Percentiles rank a stretch among this genome's conserved stretches.
Conservation (phyloP, 176 grass and related monocot genomes). For the Pontederia crassipes region DNA sequence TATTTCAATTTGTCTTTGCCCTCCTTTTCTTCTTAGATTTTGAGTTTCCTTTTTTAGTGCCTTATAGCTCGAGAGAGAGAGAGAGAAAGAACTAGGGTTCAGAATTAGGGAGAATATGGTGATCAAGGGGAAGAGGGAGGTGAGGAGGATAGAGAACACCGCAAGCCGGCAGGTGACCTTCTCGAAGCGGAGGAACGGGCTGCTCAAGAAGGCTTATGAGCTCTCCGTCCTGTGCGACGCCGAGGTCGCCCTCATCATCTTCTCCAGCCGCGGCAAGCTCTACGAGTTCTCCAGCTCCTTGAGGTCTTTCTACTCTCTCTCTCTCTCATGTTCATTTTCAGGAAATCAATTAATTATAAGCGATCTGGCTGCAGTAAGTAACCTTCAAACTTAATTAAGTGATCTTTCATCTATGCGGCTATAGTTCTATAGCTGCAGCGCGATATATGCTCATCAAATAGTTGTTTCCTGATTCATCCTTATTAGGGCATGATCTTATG, state of each 20-base stretch:
- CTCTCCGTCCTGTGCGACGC: conserved; percentile 82
- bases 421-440: no score
- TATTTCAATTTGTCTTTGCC: no score
- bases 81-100: background rate
- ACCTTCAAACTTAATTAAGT: no score
- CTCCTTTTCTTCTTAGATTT: no score
- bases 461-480: no score
- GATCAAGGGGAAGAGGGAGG: conserved; percentile 55
- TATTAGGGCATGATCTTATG: no score
- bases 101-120: background rate
- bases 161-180: conserved; percentile 83
- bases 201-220: conserved; percentile 94
- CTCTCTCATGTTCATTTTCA: background rate
- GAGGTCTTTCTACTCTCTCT: background rate
- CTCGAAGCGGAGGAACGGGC: conserved; percentile 75
- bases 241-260: conserved; percentile 76
- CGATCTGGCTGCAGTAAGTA: no score
- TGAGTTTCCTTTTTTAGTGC: background rate
- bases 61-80: background rate
- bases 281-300: conserved; percentile 42
- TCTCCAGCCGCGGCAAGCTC: conserved; percentile 69
- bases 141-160: conserved; percentile 72
- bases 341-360: no score
- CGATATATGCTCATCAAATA: no score
- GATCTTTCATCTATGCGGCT: no score